Evolutionary conservation across 257 asterid genomes (phyloP), one percentile per base, ranked within the genome.

Genomic region (Solanum ossicruentum): DNA sequence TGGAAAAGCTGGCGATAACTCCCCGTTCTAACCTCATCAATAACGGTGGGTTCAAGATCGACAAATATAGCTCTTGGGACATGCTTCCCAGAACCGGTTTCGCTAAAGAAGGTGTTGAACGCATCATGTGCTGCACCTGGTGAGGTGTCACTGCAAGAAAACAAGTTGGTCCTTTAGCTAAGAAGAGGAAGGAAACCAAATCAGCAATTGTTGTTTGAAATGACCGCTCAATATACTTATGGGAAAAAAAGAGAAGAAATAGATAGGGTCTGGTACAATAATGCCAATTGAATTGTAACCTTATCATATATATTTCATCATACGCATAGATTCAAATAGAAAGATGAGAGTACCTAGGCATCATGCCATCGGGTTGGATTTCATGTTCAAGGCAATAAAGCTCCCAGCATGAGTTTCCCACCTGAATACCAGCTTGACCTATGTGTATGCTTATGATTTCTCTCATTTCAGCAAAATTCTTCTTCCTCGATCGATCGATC

Each of bases 391-490:
- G 95, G 89, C 97, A 93, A 84, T 93, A 93, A 43, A 93, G 93
- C 89, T 93, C 97, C 97, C 97, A 94, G 70, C 98, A 94, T 2
- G 98, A 92, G 86, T 94, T 94, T 23, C 98, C 98, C 2, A 95
- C 98, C 88, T 95, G 98, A 91, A 95, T 95, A 58, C 98, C 98
- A 1, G 98, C 98, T 82, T 95, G 98, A 36, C 98, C 98, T 17
- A 95, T 93, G 73, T 95, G 98, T 26, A 95, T 85, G 92, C 98
- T 95, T 26, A 95, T 93, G 3, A 95, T 93, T 84, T 95, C 98
- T 86, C 98, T 92, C 98, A 95, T 95, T 77, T 86, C 86, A 12
- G 9, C 21, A 23, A 16, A 32, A 54, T 51, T 39, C 5, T 55
- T 28, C 55, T 77, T 15, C 47, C 26, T 43, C 17, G 13, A 5